These are phyloP conservation scores for Aureobasidium uvarum DNA, from an alignment of 2,329 filamentous ascomycete species.

Conservation along the genomic window DNA sequence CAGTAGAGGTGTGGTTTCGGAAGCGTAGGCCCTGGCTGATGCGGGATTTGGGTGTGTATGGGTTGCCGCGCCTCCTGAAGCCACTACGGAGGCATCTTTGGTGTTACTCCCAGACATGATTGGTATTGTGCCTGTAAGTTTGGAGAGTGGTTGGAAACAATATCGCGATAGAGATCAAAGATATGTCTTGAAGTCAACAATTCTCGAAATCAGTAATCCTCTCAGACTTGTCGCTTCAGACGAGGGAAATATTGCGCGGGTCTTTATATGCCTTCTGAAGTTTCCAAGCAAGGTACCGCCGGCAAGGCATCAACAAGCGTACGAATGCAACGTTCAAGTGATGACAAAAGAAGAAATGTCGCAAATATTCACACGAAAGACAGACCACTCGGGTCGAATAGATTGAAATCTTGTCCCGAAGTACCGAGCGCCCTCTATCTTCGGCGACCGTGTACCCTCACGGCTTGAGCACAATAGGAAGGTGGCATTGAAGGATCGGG, in stretches of 20 bases:
- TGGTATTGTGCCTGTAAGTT: neutral
- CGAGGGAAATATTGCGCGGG: no score
- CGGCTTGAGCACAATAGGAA: constrained; percentile 10
- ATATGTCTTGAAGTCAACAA: neutral
- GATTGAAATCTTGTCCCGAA: neutral
- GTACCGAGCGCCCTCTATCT: constrained; percentile 1
- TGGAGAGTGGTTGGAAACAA: neutral
- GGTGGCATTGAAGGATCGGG: constrained; percentile 11
- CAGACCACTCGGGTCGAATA: neutral
- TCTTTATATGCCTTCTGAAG: neutral
- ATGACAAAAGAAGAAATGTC: neutral
- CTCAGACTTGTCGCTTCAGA: neutral
- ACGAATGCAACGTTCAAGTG: neutral
- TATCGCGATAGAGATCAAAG: neutral
- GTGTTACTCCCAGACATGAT: neutral
- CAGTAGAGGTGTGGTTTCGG: constrained; percentile 24
- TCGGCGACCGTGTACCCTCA: neutral
- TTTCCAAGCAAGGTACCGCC: neutral
- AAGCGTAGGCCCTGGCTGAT: neutral
- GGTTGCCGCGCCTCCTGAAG: neutral
- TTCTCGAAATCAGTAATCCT: no score
- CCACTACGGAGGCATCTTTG: neutral
- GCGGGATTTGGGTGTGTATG: neutral
- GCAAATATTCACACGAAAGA: neutral
- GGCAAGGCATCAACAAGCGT: neutral